Evolutionary conservation across 805 yeast genomes (phyloP).

Genomic region (Kodamaea fukazawae): DNA sequence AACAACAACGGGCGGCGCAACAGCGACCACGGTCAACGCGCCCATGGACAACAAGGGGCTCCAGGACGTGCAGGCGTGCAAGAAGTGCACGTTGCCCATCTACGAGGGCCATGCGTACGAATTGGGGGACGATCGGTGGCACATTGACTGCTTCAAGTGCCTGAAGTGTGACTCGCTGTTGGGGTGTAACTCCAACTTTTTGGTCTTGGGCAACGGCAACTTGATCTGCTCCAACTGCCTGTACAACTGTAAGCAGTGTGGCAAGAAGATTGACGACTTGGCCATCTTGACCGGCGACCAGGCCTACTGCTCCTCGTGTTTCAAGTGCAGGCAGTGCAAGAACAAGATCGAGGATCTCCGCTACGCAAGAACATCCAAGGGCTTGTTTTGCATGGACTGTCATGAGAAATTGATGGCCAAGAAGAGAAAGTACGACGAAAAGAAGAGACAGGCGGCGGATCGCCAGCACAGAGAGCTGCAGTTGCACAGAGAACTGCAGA

Average conservation of each 20-base stretch:
- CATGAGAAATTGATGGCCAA: conserved; percentile 79
- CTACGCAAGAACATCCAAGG: conserved; percentile 91
- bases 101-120: conserved; percentile 94
- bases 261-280: conserved; percentile 82
- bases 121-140: conserved; percentile 94
- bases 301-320: conserved; percentile 89
- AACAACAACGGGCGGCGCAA: not conserved
- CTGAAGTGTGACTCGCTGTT: conserved; percentile 75
- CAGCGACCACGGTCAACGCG: conserved; percentile 5
- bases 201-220: conserved; percentile 90
- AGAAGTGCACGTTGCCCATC: conserved; percentile 48
- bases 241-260: conserved; percentile 84
- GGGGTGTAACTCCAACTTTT: conserved; percentile 84
- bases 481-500: conserved; percentile 9
- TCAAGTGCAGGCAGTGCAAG: conserved; percentile 85
- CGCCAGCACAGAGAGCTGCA: conserved; percentile 13
- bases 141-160: conserved; percentile 86
- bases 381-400: conserved; percentile 89
- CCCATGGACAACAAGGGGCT: not conserved
- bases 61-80: conserved; percentile 30
- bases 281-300: conserved; percentile 94
- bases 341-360: conserved; percentile 80
- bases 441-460: conserved; percentile 32
- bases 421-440: conserved; percentile 60
- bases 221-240: conserved; percentile 88